phyloP scores from a whole-genome alignment of 768 basidiomycete genomes.

The Agrocybe praecox region DNA sequence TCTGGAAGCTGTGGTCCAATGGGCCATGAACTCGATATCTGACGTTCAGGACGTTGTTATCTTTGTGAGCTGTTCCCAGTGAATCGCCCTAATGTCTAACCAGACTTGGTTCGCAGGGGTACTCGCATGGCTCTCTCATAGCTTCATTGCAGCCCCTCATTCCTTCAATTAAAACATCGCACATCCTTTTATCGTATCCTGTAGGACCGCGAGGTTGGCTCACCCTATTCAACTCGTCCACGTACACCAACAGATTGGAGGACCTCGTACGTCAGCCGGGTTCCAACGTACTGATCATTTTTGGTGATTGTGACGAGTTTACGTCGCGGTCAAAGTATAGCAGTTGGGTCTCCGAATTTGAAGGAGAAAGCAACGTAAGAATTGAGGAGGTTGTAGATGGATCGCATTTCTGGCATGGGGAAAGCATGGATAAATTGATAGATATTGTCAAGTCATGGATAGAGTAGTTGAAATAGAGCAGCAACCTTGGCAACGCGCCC shows the following conservation, averaged over 20 bases:
- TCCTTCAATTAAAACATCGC: conserved; percentile 52
- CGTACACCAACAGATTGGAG: conserved; percentile 55
- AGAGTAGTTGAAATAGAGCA: conserved; percentile 10
- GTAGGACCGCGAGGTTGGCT: conserved; percentile 66
- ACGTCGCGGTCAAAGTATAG: conserved; percentile 58
- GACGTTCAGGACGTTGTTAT: conserved; percentile 56
- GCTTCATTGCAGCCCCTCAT: conserved; percentile 65
- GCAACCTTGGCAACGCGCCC: background rate
- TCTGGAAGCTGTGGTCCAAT: conserved; percentile 60
- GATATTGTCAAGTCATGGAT: conserved; percentile 35
- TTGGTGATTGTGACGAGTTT: conserved; percentile 75
- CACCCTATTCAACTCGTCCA: conserved; percentile 64
- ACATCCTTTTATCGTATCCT: conserved; percentile 79
- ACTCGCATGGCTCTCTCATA: conserved; percentile 80
- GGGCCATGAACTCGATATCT: conserved; percentile 46
- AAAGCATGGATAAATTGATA: conserved; percentile 27
- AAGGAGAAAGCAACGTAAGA: conserved; percentile 22
- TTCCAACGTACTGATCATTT: conserved; percentile 61
- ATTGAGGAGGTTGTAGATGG: conserved; percentile 48
- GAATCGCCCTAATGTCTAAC: conserved; percentile 5
- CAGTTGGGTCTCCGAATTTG: conserved; percentile 51
- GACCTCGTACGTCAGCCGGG: conserved; percentile 46
- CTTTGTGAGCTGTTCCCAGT: conserved; percentile 40
- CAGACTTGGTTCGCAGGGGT: conserved; percentile 30
- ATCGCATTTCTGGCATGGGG: conserved; percentile 70